Conservation (phyloP, 306 rosid genomes). For the Corylus heterophylla region DNA sequence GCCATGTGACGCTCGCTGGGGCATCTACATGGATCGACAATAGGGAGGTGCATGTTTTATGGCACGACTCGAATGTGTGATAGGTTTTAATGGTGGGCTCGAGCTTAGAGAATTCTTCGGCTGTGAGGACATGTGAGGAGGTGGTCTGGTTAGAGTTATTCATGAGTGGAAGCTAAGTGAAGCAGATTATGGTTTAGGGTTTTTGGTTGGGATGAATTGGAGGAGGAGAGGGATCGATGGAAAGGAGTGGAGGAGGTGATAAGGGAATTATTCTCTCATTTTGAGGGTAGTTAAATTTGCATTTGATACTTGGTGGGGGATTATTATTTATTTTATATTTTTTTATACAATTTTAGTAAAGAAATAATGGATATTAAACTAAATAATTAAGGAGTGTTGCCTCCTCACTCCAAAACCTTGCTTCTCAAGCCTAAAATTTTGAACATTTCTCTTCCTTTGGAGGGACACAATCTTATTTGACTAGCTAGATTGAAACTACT, state of each 20-base stretch:
- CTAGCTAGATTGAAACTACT: too few species aligned
- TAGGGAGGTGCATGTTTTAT: slow-evolving; percentile 64
- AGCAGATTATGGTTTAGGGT: too few species aligned
- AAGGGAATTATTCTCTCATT: background rate
- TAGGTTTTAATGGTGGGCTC: slow-evolving; percentile 50
- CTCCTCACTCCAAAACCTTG: too few species aligned
- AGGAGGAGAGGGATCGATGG: background rate
- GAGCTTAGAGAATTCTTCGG: slow-evolving; percentile 47
- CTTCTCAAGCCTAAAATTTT: too few species aligned
- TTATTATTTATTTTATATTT: background rate
- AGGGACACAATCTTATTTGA: too few species aligned
- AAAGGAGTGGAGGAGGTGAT: slow-evolving; percentile 5
- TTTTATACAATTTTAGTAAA: background rate
- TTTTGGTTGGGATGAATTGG: too few species aligned
- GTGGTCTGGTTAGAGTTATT: background rate
- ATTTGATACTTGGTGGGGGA: background rate
- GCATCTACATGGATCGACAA: slow-evolving; percentile 67
- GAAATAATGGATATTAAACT: background rate
- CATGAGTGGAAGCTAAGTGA: background rate
- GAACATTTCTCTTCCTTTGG: too few species aligned
- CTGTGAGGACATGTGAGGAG: slow-evolving; percentile 45
- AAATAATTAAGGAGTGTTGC: too few species aligned
- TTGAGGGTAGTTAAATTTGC: background rate
- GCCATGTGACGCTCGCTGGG: slow-evolving; percentile 56
- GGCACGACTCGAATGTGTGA: slow-evolving; percentile 49